Conservation (phyloP, 108 stramenopile genomes). For the Nitzschia sp. region DNA sequence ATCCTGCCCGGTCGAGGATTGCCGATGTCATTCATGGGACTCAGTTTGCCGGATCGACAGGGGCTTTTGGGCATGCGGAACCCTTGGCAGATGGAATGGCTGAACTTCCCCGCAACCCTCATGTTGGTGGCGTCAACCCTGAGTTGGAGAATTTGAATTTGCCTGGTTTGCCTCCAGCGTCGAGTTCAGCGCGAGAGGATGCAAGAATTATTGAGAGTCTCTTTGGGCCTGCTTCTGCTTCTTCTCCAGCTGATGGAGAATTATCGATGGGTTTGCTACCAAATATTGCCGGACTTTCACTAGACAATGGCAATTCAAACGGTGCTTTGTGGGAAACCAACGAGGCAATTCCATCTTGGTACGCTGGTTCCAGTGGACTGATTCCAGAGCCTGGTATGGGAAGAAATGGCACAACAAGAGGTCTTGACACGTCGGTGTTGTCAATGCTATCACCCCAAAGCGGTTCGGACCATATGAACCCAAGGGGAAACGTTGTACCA, state of each 20-base stretch:
- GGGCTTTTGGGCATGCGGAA: not conserved
- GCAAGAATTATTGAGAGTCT: slow-evolving; percentile 48
- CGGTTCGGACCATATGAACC: no score
- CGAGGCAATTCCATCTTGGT: slow-evolving; percentile 8
- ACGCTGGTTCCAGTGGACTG: not conserved
- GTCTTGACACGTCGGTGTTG: slow-evolving; percentile 12
- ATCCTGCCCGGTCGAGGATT: no score
- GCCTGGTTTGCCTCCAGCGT: not conserved
- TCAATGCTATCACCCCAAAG: slow-evolving; percentile 2
- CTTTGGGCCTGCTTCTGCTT: slow-evolving; percentile 27
- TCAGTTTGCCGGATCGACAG: no score
- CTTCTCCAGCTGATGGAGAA: not conserved
- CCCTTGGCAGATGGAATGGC: not conserved
- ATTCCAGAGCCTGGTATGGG: not conserved
- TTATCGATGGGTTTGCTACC: slow-evolving; percentile 13
- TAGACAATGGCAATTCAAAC: slow-evolving; percentile 7
- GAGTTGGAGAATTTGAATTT: slow-evolving; percentile 5
- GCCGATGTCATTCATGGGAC: no score
- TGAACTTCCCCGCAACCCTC: not conserved
- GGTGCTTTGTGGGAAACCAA: slow-evolving; percentile 22
- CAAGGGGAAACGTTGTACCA: no score
- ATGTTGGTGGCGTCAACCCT: not conserved
- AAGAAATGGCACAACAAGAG: not conserved
- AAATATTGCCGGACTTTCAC: slow-evolving; percentile 27
- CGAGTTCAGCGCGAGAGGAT: slow-evolving; percentile 27